Evolutionary conservation across 2,329 filamentous ascomycete species (phyloP).

Genomic region (Parafenestella ontariensis): DNA sequence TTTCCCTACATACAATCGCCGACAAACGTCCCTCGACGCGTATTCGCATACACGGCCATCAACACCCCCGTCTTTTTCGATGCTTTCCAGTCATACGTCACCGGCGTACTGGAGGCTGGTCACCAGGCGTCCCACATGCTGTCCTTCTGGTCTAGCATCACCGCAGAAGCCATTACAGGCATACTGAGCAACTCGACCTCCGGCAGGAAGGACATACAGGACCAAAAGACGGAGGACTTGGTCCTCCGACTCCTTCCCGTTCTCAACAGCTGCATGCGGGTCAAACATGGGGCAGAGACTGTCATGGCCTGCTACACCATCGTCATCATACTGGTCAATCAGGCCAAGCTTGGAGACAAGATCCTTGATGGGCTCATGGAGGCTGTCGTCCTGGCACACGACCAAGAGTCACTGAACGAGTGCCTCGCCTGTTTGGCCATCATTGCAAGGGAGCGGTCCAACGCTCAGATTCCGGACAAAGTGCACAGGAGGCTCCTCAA

Average conservation of each 20-base stretch:
- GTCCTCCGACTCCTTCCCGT: slow-evolving; percentile 73
- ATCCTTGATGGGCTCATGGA: slow-evolving; percentile 90
- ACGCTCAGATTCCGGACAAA: slow-evolving; percentile 71
- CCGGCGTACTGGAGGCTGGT: slow-evolving; percentile 73
- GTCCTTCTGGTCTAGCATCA: slow-evolving; percentile 89
- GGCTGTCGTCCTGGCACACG: slow-evolving; percentile 80
- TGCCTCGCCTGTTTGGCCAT: slow-evolving; percentile 82
- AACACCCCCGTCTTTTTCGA: slow-evolving; percentile 79
- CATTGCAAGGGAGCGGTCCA: slow-evolving; percentile 78
- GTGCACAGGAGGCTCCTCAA: slow-evolving; percentile 74
- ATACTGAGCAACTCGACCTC: slow-evolving; percentile 81
- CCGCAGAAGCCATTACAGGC: slow-evolving; percentile 82
- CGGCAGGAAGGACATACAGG: slow-evolving; percentile 76
- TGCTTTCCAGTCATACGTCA: slow-evolving; percentile 77
- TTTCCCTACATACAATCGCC: slow-evolving; percentile 83
- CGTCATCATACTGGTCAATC: slow-evolving; percentile 82
- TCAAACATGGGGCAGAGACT: slow-evolving; percentile 78
- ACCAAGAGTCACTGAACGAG: slow-evolving; percentile 72
- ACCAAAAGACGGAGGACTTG: slow-evolving; percentile 79
- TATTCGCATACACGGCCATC: slow-evolving; percentile 82
- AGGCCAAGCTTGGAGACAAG: slow-evolving; percentile 78
- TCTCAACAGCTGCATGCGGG: slow-evolving; percentile 77
- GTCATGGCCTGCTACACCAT: slow-evolving; percentile 93
- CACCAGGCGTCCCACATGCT: slow-evolving; percentile 80
- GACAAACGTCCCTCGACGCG: slow-evolving; percentile 77